These are phyloP conservation scores for Ustilago hordei DNA, from an alignment of 1,284 basidiomycete genomes.

Conservation along the genomic window DNA sequence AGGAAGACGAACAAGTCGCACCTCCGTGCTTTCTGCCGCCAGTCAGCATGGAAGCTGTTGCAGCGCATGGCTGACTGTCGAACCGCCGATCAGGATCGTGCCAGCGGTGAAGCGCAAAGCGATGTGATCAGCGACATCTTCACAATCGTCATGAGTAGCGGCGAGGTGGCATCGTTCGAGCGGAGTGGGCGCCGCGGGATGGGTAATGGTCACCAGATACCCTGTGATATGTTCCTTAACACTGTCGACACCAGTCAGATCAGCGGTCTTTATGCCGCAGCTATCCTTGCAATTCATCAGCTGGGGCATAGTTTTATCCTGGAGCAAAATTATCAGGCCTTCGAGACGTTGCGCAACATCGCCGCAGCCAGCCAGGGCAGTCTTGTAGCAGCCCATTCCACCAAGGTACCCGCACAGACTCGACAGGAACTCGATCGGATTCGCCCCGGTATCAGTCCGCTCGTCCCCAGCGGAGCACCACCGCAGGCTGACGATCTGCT, in stretches of 20 bases:
- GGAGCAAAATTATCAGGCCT: conserved; percentile 23
- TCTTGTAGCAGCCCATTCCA: conserved; percentile 2
- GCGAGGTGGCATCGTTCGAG: conserved; percentile 15
- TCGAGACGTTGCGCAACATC: conserved; percentile 23
- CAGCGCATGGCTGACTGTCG: conserved; percentile 16
- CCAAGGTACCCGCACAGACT: conserved; percentile 6
- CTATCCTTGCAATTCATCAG: conserved; percentile 20
- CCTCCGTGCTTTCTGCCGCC: conserved; percentile 19
- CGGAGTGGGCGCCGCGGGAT: neutral
- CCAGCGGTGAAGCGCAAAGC: conserved; percentile 11
- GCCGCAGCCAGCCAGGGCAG: conserved; percentile 3
- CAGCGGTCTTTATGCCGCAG: conserved; percentile 13
- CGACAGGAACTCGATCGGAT: conserved; percentile 31
- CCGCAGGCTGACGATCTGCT: conserved; percentile 1
- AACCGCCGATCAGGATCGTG: neutral
- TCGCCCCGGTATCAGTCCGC: conserved; percentile 22
- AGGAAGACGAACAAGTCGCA: conserved; percentile 4
- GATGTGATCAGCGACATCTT: conserved; percentile 44
- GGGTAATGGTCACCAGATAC: neutral
- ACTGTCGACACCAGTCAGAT: conserved; percentile 15
- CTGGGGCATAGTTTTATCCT: conserved; percentile 19
- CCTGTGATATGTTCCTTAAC: conserved; percentile 8
- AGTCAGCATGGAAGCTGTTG: conserved; percentile 26
- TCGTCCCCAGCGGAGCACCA: neutral
- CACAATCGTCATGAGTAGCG: conserved; percentile 12